Percentiles rank a stretch among this genome's conserved stretches.
phyloP scores from a whole-genome alignment of 2,329 filamentous ascomycete species.

The Beauveria medogensis region DNA sequence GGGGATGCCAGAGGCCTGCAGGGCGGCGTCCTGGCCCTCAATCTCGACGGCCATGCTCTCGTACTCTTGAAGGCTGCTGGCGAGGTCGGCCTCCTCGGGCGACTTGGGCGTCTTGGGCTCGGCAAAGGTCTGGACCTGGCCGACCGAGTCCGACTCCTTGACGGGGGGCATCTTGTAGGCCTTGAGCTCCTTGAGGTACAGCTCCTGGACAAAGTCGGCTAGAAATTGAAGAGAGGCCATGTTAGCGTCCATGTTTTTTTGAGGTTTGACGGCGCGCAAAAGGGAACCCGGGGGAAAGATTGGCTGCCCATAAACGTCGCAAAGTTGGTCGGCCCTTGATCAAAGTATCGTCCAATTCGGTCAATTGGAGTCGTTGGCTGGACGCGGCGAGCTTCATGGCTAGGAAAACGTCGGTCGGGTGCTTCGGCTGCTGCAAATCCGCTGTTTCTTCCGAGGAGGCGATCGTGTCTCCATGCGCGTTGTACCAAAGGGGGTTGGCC shows the following conservation, averaged over 20 bases:
- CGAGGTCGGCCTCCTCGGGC: constrained; percentile 90
- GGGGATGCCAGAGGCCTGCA: constrained; percentile 49
- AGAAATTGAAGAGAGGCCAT: constrained; percentile 11
- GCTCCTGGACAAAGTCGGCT: constrained; percentile 97
- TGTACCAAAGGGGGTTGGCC: background rate
- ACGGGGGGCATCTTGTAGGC: constrained; percentile 80
- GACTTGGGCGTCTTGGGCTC: constrained; percentile 74
- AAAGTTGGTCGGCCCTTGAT: background rate
- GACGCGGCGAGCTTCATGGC: background rate
- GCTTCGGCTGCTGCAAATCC: constrained; percentile 4
- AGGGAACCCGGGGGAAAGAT: no score
- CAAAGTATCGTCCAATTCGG: background rate
- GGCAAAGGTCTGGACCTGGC: constrained; percentile 82
- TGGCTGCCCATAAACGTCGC: background rate
- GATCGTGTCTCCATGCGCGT: background rate
- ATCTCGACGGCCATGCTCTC: constrained; percentile 91
- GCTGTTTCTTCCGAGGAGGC: constrained; percentile 4
- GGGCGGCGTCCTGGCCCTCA: constrained; percentile 68
- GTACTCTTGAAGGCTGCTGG: constrained; percentile 87
- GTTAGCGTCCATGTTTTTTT: background rate
- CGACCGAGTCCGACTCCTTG: constrained; percentile 81
- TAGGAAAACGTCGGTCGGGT: background rate
- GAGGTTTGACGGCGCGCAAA: no score
- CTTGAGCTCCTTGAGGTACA: constrained; percentile 95
- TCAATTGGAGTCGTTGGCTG: background rate